Percentiles rank a stretch among this genome's conserved stretches.
Conservation (phyloP, 2,329 filamentous ascomycete genomes). For the Sphaceloma murrayae region DNA sequence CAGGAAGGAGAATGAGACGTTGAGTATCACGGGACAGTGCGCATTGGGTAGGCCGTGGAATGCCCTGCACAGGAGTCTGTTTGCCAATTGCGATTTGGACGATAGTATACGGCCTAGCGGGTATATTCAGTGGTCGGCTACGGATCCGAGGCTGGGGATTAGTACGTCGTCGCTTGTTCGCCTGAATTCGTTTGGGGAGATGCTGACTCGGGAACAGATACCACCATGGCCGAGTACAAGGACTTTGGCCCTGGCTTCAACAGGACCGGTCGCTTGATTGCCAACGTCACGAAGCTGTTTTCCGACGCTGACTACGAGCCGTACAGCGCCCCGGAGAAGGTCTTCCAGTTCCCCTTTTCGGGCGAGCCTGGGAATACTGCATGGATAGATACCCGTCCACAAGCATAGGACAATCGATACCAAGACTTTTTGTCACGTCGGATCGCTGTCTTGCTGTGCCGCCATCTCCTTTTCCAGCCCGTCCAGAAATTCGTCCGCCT, state of each 20-base stretch:
- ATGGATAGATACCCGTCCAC: constrained; percentile 39
- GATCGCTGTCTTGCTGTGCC: constrained; percentile 19
- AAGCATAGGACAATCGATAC: constrained; percentile 8
- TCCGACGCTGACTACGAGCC: constrained; percentile 30
- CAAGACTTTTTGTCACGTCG: neutral
- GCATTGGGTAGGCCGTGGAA: constrained; percentile 56
- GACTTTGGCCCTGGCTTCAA: constrained; percentile 47
- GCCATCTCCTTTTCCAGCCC: constrained; percentile 38
- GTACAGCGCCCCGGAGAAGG: constrained; percentile 34
- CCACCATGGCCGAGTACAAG: constrained; percentile 49
- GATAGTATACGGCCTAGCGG: constrained; percentile 44
- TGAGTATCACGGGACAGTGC: constrained; percentile 40
- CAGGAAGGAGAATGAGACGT: constrained; percentile 44
- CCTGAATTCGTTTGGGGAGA: neutral
- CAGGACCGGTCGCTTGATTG: constrained; percentile 34
- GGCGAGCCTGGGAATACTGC: constrained; percentile 37
- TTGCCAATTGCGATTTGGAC: constrained; percentile 47
- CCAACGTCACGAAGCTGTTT: constrained; percentile 41
- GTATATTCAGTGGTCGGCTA: constrained; percentile 46
- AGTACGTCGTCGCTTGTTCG: constrained; percentile 22
- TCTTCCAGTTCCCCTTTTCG: constrained; percentile 39
- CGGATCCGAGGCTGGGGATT: constrained; percentile 31
- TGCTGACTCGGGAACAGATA: constrained; percentile 26
- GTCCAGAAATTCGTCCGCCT: constrained; percentile 64
- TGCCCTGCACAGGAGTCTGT: constrained; percentile 47